phyloP scores from a whole-genome alignment of 2,329 filamentous ascomycete genomes.

The Cucurbitaria berberidis region DNA sequence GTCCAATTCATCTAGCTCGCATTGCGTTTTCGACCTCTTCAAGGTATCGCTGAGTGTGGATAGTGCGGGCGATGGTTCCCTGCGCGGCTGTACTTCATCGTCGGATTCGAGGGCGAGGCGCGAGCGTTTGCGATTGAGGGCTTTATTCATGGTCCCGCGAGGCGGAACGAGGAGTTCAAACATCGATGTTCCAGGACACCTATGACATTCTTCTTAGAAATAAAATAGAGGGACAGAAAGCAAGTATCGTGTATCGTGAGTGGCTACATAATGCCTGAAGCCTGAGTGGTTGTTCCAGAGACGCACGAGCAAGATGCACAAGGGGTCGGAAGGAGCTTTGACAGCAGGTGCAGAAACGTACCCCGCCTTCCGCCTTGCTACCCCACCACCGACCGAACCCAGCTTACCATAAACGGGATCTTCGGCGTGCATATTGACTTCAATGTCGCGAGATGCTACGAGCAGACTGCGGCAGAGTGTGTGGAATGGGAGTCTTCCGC shows the following conservation, averaged over 20 bases:
- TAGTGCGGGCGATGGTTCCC: constrained; percentile 28
- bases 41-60: constrained; percentile 31
- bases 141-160: constrained; percentile 37
- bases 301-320: constrained; percentile 14
- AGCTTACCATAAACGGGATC: constrained; percentile 17
- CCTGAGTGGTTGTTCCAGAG: constrained; percentile 28
- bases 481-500: constrained; percentile 65
- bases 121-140: constrained; percentile 45
- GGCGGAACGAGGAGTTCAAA: constrained; percentile 20
- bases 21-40: constrained; percentile 45
- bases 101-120: constrained; percentile 36
- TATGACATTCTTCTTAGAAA: neutral
- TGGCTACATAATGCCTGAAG: constrained; percentile 1
- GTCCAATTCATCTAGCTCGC: constrained; percentile 45
- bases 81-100: constrained; percentile 22
- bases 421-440: constrained; percentile 11
- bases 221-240: constrained; percentile 5
- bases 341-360: neutral
- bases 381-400: constrained; percentile 18
- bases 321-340: constrained; percentile 1
- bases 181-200: constrained; percentile 14
- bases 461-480: constrained; percentile 56
- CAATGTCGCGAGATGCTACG: constrained; percentile 43
- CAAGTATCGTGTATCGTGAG: neutral
- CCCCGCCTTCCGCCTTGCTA: constrained; percentile 8